phyloP scores from a whole-genome alignment of 495 filamentous ascomycete species.

The Cetradonia linearis region DNA sequence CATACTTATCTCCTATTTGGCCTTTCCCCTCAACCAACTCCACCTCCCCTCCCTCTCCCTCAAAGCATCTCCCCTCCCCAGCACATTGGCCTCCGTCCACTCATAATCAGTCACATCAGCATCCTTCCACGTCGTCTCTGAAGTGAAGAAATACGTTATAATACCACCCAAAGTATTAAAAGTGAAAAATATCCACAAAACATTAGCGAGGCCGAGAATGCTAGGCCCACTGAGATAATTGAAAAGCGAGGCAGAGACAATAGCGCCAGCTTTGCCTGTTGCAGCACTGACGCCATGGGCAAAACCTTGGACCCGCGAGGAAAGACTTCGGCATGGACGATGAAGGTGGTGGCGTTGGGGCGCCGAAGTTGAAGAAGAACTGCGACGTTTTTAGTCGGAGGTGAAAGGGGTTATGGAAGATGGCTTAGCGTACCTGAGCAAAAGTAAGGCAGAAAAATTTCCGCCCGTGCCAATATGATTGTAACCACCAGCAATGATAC shows the following conservation, averaged over 20 bases:
- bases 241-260: constrained; percentile 28
- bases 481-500: constrained; percentile 30
- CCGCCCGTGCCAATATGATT: constrained; percentile 28
- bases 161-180: constrained; percentile 25
- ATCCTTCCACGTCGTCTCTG: constrained; percentile 25
- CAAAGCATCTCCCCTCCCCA: not conserved
- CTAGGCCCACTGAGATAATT: constrained; percentile 21
- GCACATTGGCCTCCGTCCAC: constrained; percentile 16
- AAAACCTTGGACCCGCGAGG: constrained; percentile 27
- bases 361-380: constrained; percentile 28
- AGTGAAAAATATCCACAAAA: constrained; percentile 29
- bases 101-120: constrained; percentile 28
- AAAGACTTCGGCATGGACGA: constrained; percentile 28
- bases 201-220: constrained; percentile 24
- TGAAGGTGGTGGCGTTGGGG: constrained; percentile 29
- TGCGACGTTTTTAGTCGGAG: not conserved
- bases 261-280: constrained; percentile 26
- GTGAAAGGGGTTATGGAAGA: not conserved
- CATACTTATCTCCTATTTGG: not conserved
- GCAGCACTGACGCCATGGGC: constrained; percentile 27
- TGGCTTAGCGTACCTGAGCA: constrained; percentile 20
- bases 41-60: not conserved
- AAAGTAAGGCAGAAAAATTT: constrained; percentile 29
- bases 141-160: constrained; percentile 25
- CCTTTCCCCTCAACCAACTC: constrained; percentile 6